A percentile compares a stretch with the other conserved stretches of the same genome.
Evolutionary conservation across 441 rosid genomes (phyloP).

Genomic region (Adansonia rubrostipa): DNA sequence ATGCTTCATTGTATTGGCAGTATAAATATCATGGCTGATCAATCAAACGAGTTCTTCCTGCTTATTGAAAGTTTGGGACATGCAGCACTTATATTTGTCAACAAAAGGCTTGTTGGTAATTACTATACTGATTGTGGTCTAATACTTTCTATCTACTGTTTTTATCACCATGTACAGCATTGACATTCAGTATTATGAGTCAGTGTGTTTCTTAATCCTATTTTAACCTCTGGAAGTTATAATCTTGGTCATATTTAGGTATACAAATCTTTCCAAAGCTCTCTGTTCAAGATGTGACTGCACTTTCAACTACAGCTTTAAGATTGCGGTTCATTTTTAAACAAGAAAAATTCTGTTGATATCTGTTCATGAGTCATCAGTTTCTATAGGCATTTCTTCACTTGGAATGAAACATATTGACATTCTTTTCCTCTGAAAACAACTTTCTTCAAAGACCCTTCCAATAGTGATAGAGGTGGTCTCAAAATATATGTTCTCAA

Average conservation of each 20-base stretch:
- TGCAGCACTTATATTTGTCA: conserved; percentile 64
- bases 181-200: neutral
- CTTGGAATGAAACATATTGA: neutral
- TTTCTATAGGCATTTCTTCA: neutral
- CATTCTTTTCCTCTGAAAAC: neutral
- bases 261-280: neutral
- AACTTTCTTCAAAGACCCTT: neutral
- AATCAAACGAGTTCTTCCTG: conserved; percentile 37
- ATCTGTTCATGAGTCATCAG: too few relatives aligned
- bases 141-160: neutral
- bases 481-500: neutral
- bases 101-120: conserved; percentile 52
- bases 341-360: too few relatives aligned
- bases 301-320: too few relatives aligned
- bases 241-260: neutral
- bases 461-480: neutral
- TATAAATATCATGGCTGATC: conserved; percentile 35
- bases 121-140: conserved; percentile 3
- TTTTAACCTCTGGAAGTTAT: neutral
- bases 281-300: too few relatives aligned
- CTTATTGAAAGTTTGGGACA: conserved; percentile 62
- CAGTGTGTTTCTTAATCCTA: neutral
- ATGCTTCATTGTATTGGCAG: conserved; percentile 37
- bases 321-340: too few relatives aligned
- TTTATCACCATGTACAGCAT: neutral